Conservation (phyloP, 2,329 filamentous ascomycete genomes). For the Nothophaeocryptopus gaeumannii region DNA sequence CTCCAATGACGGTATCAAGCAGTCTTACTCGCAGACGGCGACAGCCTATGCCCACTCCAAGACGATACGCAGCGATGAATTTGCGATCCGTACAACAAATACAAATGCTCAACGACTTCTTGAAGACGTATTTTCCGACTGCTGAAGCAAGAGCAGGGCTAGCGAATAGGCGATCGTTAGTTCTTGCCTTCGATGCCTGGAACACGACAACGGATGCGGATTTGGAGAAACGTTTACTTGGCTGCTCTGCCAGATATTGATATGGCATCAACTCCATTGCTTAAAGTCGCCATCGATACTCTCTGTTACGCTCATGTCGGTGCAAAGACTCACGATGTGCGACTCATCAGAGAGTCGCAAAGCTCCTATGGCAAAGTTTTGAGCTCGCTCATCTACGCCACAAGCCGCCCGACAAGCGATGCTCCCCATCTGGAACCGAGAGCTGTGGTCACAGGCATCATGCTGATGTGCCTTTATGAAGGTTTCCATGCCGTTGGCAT, state of each 20-base stretch:
- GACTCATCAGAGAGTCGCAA: conserved; percentile 9
- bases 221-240: background rate
- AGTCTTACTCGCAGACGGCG: background rate
- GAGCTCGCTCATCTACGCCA: conserved; percentile 3
- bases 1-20: no score
- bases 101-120: conserved; percentile 13
- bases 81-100: conserved; percentile 8
- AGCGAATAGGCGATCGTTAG: conserved; percentile 6
- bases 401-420: background rate
- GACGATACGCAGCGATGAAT: conserved; percentile 3
- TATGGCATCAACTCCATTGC: conserved; percentile 5
- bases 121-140: conserved; percentile 10
- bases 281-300: conserved; percentile 8
- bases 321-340: conserved; percentile 6
- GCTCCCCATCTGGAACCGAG: conserved; percentile 2
- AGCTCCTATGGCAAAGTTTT: conserved; percentile 10
- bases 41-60: no score
- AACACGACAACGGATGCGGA: no score
- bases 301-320: conserved; percentile 13
- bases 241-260: conserved; percentile 13
- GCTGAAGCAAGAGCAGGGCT: conserved; percentile 11
- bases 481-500: conserved; percentile 7
- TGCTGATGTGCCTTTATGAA: conserved; percentile 15
- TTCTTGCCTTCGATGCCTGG: no score
- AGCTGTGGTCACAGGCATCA: conserved; percentile 15